Conservation (phyloP, 768 basidiomycete genomes). For the Trametes villosa region DNA sequence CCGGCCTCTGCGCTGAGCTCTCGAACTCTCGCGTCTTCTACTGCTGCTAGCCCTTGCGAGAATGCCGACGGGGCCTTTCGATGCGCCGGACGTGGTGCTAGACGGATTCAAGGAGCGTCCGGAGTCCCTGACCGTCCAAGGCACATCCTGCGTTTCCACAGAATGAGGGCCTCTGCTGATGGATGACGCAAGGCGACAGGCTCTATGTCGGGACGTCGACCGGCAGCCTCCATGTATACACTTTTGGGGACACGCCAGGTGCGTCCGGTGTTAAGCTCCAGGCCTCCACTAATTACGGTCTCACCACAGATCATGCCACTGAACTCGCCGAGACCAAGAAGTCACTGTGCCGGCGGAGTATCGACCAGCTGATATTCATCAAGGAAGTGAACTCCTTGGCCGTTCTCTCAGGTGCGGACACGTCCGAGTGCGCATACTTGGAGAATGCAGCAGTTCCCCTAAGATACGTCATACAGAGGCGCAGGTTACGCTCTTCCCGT, state of each 20-base stretch:
- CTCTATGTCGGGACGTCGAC: conserved; percentile 66
- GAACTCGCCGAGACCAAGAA: conserved; percentile 69
- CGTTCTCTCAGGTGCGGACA: conserved; percentile 72
- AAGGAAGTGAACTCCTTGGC: conserved; percentile 87
- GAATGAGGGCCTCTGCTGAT: neutral
- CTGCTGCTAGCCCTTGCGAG: neutral
- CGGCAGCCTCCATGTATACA: conserved; percentile 60
- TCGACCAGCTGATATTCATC: conserved; percentile 88
- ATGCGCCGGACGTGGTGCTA: conserved; percentile 29
- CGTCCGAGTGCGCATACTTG: neutral
- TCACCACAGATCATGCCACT: conserved; percentile 37
- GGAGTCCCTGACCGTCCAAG: conserved; percentile 52
- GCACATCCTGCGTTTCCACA: conserved; percentile 31
- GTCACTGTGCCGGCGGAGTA: conserved; percentile 62
- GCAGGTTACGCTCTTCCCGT: conserved; percentile 71
- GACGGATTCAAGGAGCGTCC: conserved; percentile 53
- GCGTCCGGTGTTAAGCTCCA: conserved; percentile 19
- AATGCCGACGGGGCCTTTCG: conserved; percentile 33
- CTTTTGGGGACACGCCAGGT: conserved; percentile 47
- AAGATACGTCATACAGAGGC: conserved; percentile 53
- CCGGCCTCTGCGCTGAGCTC: neutral
- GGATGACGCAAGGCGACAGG: conserved; percentile 46
- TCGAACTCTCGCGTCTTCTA: neutral
- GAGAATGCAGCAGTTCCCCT: neutral
- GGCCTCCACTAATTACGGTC: conserved; percentile 3